phyloP scores from a whole-genome alignment of 352 stramenopile genomes.

The Pythium graminicola region DNA sequence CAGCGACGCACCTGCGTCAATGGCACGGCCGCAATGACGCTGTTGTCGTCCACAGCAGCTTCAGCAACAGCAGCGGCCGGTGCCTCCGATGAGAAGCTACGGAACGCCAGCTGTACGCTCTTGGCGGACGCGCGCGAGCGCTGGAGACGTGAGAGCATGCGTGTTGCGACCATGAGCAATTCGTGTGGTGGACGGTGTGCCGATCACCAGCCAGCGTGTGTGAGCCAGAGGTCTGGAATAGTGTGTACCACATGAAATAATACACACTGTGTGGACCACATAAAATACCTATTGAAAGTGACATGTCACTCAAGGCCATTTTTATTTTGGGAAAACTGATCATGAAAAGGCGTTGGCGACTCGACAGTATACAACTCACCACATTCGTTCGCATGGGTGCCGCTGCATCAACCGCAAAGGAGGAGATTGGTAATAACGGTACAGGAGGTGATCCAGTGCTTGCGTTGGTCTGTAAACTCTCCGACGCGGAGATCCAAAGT shows the following conservation, averaged over 20 bases:
- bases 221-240: conserved; percentile 6
- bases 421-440: conserved; percentile 30
- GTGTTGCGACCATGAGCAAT: conserved; percentile 49
- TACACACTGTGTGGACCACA: conserved; percentile 2
- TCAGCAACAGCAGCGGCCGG: conserved; percentile 13
- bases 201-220: conserved; percentile 10
- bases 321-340: conserved; percentile 2
- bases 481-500: conserved; percentile 36
- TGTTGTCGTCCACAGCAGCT: neutral
- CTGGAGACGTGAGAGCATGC: conserved; percentile 41
- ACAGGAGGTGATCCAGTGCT: neutral
- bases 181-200: conserved; percentile 13
- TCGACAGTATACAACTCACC: too few relatives aligned
- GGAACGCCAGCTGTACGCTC: conserved; percentile 15
- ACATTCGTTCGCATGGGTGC: conserved; percentile 33
- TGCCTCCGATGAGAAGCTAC: conserved; percentile 36
- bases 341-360: conserved; percentile 13
- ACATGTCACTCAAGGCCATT: neutral
- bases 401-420: conserved; percentile 53
- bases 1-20: conserved; percentile 40
- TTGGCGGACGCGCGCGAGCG: conserved; percentile 17
- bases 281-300: neutral
- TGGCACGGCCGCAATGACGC: conserved; percentile 49
- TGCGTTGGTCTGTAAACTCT: conserved; percentile 49
- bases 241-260: conserved; percentile 18